These are phyloP conservation scores for Trichoderma sp. DNA, from an alignment of 2,329 filamentous ascomycete species.

Conservation along the genomic window DNA sequence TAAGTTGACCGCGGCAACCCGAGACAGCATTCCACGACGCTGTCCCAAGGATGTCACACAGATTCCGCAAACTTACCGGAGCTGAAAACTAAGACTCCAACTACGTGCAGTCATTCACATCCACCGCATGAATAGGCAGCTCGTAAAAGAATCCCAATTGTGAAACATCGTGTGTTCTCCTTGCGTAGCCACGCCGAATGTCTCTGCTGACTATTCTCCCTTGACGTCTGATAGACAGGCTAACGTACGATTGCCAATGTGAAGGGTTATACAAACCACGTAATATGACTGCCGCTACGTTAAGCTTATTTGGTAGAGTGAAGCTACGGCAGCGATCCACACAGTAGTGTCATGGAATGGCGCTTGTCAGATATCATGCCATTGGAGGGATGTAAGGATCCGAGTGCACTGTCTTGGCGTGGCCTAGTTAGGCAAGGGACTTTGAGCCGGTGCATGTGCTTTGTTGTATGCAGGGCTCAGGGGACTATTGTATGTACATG, in stretches of 20 bases:
- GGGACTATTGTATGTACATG: background rate
- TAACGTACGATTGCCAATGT: background rate
- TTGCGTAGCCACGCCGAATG: background rate
- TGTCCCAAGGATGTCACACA: background rate
- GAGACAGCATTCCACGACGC: conserved; percentile 15
- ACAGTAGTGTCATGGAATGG: background rate
- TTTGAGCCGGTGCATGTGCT: background rate
- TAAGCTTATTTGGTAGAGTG: conserved; percentile 5
- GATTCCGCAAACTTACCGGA: background rate
- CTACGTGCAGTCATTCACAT: background rate
- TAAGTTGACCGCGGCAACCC: background rate
- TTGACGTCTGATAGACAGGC: background rate
- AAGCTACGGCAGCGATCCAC: background rate
- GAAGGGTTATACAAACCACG: background rate
- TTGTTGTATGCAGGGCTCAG: background rate
- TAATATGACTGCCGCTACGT: background rate
- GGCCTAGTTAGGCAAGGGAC: background rate
- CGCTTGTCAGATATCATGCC: background rate
- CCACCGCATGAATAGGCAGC: background rate
- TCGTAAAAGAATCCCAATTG: background rate
- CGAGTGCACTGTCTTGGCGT: background rate
- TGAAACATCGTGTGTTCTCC: background rate
- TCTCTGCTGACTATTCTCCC: background rate
- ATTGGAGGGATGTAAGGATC: background rate
- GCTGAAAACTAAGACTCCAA: background rate